Base-by-base conservation (phyloP, 2,329 filamentous ascomycete genomes). In the Clathrospora elynae region DNA sequence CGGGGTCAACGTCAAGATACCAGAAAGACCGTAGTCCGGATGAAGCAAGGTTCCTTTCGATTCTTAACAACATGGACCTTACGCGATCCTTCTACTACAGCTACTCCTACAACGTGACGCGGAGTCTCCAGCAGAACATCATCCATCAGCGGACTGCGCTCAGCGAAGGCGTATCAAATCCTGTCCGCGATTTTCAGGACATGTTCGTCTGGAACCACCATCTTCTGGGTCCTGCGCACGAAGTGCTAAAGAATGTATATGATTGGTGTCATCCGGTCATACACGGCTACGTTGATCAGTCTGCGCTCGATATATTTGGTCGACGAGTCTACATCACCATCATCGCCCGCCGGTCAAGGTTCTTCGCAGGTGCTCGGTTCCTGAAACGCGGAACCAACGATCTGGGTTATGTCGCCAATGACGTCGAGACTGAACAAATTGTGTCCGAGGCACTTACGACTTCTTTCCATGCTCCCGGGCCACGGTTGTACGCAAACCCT, bases 191-290 rank as follows among this genome's bases (percentile, higher is more conserved):
- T 56, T 87, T 87, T 66, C 95, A 96, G 61, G 83, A 87, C 25
- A 99, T 99, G 93, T 99, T 99, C 65, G 87, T 97, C 2, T 99
- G 93, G 93, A 99, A 99, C 59, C 83, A 88, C 56, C 88, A 96
- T 68, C 78, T 99, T 4, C 78, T 99, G 12, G 78, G 86, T 46
- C 91, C 93, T 0, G 90, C 87, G 0, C 76, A 81, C 9, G 72
- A 76, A 12, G 80, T 79, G 5, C 74, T 99, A 25, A 86, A 86
- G 51, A 87, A 91, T 58, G 85, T 89, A 0, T 96, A 89, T 64
- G 90, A 97, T 64, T 99, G 93, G 93, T 99, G 92, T 67, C 80
- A 95, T 16, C 91, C 93, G 0, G 87, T 97, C 44, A 92, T 96
- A 30, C 92, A 99, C 68, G 93, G 93, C 3, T 97, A 95, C 67